phyloP scores from a whole-genome alignment of 768 basidiomycete genomes.

The Agrocybe pediades region DNA sequence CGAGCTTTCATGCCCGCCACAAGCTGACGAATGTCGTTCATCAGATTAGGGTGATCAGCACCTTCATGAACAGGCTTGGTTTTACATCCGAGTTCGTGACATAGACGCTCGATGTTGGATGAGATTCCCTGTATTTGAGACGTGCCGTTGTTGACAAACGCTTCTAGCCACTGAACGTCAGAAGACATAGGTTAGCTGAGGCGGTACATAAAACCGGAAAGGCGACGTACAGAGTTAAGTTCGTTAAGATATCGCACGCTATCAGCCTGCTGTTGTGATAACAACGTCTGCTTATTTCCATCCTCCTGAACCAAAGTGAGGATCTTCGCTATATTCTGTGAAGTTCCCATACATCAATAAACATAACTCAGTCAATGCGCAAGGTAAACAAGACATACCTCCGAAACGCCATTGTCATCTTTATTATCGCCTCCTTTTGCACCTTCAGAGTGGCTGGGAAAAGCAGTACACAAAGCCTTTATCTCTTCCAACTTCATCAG shows the following conservation, averaged over 20 bases:
- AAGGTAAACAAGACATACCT: background rate
- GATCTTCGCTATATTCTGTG: constrained; percentile 43
- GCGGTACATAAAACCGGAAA: background rate
- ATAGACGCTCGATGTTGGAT: constrained; percentile 60
- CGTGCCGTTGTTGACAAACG: constrained; percentile 78
- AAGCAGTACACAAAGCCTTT: constrained; percentile 7
- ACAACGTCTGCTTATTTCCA: constrained; percentile 45
- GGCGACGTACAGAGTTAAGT: constrained; percentile 58
- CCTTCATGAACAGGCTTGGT: background rate
- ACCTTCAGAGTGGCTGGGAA: background rate
- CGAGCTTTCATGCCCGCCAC: constrained; percentile 32
- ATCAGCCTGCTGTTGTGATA: constrained; percentile 69
- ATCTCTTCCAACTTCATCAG: constrained; percentile 25
- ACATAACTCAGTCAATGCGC: background rate
- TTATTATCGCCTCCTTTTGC: background rate
- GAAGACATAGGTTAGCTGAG: constrained; percentile 6
- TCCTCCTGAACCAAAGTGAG: constrained; percentile 49
- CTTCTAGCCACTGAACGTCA: constrained; percentile 73
- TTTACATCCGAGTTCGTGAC: constrained; percentile 49
- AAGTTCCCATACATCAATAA: background rate
- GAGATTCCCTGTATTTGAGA: constrained; percentile 69
- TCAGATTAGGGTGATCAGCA: constrained; percentile 20
- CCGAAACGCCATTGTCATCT: background rate
- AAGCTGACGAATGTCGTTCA: constrained; percentile 39
- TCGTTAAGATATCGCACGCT: constrained; percentile 80